Evolutionary conservation across 2,329 filamentous ascomycete species (phyloP).

Genomic region (Achaetomium macrosporum): DNA sequence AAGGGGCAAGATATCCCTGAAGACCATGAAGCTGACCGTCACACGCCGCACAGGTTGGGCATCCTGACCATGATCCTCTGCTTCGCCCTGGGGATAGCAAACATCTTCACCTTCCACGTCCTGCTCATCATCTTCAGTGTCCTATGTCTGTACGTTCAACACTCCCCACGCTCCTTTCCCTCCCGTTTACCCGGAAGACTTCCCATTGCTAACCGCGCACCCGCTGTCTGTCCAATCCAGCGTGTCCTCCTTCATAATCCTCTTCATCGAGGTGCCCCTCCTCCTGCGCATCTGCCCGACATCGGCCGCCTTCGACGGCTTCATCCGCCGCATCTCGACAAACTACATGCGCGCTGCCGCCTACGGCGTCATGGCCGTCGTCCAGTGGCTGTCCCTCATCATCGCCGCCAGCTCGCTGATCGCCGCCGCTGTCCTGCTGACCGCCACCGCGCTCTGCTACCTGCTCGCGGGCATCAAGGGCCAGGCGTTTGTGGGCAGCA

Average conservation of each 20-base stretch:
- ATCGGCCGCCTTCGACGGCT: constrained; percentile 77
- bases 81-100: constrained; percentile 62
- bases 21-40: constrained; percentile 10
- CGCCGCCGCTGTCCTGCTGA: constrained; percentile 75
- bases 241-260: constrained; percentile 63
- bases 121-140: constrained; percentile 48
- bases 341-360: constrained; percentile 94
- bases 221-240: constrained; percentile 36
- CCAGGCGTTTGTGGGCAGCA: constrained; percentile 84
- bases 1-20: background rate
- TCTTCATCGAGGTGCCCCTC: constrained; percentile 87
- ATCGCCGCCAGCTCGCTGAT: constrained; percentile 65
- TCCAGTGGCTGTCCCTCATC: constrained; percentile 81
- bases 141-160: constrained; percentile 45
- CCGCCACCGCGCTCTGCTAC: constrained; percentile 76
- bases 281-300: constrained; percentile 97
- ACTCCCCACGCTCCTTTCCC: background rate
- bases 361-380: constrained; percentile 71
- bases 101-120: constrained; percentile 53
- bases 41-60: constrained; percentile 49
- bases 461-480: constrained; percentile 71
- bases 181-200: no score
- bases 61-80: constrained; percentile 66
- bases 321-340: constrained; percentile 87
- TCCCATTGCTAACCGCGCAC: background rate